Conservation (phyloP, 257 asterid species). For the Plantago elongata region DNA sequence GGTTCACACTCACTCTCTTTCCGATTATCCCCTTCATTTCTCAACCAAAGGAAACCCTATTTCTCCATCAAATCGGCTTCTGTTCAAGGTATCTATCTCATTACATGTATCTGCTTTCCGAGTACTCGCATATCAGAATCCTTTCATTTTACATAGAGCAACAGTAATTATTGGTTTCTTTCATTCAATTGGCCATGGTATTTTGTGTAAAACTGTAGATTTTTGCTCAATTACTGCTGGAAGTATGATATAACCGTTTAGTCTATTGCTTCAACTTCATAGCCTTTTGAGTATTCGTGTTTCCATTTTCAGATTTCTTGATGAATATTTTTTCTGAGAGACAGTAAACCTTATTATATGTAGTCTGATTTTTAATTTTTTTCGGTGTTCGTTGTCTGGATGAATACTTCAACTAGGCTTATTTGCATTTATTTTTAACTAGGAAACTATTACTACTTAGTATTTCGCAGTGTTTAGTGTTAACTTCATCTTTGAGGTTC, state of each 20-base stretch:
- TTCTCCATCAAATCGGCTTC: slow-evolving; percentile 49
- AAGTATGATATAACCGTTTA: background rate
- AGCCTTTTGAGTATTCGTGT: too few relatives aligned
- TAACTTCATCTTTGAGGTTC: background rate
- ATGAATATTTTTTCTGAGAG: too few relatives aligned
- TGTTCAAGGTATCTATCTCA: slow-evolving; percentile 40
- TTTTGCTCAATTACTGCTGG: background rate
- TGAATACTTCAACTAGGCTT: too few relatives aligned
- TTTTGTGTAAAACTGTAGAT: background rate
- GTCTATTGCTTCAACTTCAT: background rate
- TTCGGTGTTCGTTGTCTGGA: too few relatives aligned
- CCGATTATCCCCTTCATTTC: slow-evolving; percentile 31
- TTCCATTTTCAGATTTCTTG: too few relatives aligned
- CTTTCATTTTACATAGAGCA: too few relatives aligned
- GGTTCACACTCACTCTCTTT: slow-evolving; percentile 32
- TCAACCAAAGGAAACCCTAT: slow-evolving; percentile 33
- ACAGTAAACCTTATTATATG: too few relatives aligned
- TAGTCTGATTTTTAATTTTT: too few relatives aligned
- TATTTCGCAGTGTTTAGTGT: background rate
- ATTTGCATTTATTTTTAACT: too few relatives aligned
- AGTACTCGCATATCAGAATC: too few relatives aligned
- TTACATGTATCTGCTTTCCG: background rate
- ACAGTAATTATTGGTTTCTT: background rate
- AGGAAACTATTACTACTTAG: background rate
- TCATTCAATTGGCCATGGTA: background rate